Percentiles rank a stretch among this genome's conserved stretches.
These are phyloP conservation scores for Pleurotus djamor DNA, from an alignment of 768 basidiomycete species.

Conservation along the genomic window DNA sequence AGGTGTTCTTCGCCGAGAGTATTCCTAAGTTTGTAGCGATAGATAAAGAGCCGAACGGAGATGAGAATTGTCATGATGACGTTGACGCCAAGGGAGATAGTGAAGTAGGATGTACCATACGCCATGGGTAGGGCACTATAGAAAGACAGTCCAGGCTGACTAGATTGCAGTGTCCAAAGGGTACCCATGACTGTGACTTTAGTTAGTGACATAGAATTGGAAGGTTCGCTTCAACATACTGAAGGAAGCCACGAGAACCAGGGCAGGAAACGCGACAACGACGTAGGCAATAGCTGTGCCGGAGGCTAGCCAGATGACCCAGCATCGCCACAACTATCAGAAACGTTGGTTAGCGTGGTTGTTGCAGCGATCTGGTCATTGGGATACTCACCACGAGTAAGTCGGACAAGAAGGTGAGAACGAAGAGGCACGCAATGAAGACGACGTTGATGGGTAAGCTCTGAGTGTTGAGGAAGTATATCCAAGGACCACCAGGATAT, in stretches of 20 bases:
- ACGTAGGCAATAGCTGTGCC: slow-evolving; percentile 26
- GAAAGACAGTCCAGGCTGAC: slow-evolving; percentile 35
- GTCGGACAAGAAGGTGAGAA: slow-evolving; percentile 40
- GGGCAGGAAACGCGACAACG: slow-evolving; percentile 30
- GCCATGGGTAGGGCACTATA: slow-evolving; percentile 31
- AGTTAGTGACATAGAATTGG: no score
- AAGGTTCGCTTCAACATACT: not conserved
- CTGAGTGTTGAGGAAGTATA: slow-evolving; percentile 39
- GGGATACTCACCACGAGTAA: slow-evolving; percentile 33
- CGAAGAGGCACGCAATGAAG: slow-evolving; percentile 39
- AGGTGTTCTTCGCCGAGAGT: slow-evolving; percentile 30
- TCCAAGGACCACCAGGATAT: slow-evolving; percentile 41
- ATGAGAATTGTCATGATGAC: slow-evolving; percentile 39
- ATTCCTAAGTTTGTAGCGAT: slow-evolving; percentile 24
- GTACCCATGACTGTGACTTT: slow-evolving; percentile 32
- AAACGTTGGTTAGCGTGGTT: not conserved
- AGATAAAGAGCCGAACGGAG: slow-evolving; percentile 26
- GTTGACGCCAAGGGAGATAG: slow-evolving; percentile 37
- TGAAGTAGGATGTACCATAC: slow-evolving; percentile 35
- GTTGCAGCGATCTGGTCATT: not conserved
- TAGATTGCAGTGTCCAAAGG: slow-evolving; percentile 40
- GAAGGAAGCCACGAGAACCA: slow-evolving; percentile 32
- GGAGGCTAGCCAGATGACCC: slow-evolving; percentile 40
- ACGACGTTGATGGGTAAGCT: slow-evolving; percentile 39
- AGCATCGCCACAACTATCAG: slow-evolving; percentile 42